A percentile compares a stretch with the other conserved stretches of the same genome.
These are phyloP conservation scores for Candida patagonica DNA, from an alignment of 805 yeast genomes.

Conservation along the genomic window DNA sequence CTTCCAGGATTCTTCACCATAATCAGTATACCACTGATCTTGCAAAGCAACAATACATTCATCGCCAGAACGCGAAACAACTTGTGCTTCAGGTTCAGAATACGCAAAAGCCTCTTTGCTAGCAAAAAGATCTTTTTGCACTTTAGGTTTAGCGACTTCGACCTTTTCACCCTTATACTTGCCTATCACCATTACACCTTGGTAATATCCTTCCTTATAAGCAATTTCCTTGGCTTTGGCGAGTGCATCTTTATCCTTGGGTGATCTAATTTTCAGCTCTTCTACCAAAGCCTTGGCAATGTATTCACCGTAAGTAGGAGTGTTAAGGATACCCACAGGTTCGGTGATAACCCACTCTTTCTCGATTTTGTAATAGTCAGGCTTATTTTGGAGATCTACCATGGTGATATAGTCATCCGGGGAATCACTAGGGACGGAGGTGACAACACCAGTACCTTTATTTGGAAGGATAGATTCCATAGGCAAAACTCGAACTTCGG, in stretches of 20 bases:
- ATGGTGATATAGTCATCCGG: constrained; percentile 94
- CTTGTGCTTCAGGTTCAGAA: constrained; percentile 87
- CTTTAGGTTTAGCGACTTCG: constrained; percentile 82
- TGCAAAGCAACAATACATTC: constrained; percentile 93
- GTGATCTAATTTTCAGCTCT: constrained; percentile 84
- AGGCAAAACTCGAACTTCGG: constrained; percentile 75
- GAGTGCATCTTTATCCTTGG: constrained; percentile 79
- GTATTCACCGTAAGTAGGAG: constrained; percentile 79
- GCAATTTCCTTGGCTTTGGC: constrained; percentile 91
- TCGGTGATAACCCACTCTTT: constrained; percentile 78
- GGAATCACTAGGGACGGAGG: constrained; percentile 98
- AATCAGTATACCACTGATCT: constrained; percentile 97
- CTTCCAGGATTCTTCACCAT: constrained; percentile 93
- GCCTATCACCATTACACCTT: constrained; percentile 75
- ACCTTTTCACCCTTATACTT: constrained; percentile 82
- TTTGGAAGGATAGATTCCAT: constrained; percentile 94
- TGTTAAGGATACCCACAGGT: constrained; percentile 61
- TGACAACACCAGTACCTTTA: constrained; percentile 98
- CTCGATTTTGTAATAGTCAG: constrained; percentile 80
- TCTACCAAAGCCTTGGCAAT: constrained; percentile 81
- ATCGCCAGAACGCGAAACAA: constrained; percentile 92
- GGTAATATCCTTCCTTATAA: constrained; percentile 93
- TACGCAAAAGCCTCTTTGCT: constrained; percentile 77
- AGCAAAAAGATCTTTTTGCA: constrained; percentile 70
- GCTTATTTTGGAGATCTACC: constrained; percentile 74